Evolutionary conservation across 1,284 basidiomycete genomes (phyloP), one percentile per base, ranked within the genome.

Genomic region (Tylopilus orsonianus): DNA sequence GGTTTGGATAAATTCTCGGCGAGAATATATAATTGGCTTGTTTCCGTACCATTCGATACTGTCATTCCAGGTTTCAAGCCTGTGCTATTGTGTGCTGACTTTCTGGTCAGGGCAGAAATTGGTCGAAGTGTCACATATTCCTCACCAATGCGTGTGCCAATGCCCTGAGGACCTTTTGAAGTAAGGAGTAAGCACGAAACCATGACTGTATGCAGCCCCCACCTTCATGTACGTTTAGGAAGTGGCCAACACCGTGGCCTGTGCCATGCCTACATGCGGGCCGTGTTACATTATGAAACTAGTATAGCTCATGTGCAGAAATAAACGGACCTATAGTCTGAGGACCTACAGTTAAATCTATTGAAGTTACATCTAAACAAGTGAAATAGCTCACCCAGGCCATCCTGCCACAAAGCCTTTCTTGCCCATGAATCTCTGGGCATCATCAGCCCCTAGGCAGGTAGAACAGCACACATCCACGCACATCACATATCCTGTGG

Each of bases 211-310:
- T 37, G 9, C 7, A 33, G 22, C 13, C 38, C 33, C 22, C 54
- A 72, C 74, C 92, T 77, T 96, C 93, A 62, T 97, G 94, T 0
- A 97, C 93, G 58, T 95, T 95, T 42, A 97, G 70, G 71, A 88
- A 97, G 56, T 91, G 87, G 0, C 93, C 94, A 19, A 97, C 88
- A 29, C 94, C 94, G 60, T 97, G 94, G 0, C 92, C 92, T n/a
- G 93, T 96, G 8, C 90, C 89, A 56, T 95, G 92, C 46, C 89
- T 84, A 32, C 24, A 33, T 48, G 30, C 12, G 5, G 35, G 7
- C 20, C 41, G 16, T 26, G 30, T 41, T n/a, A n/a, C n/a, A n/a
- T n/a, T n/a, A 44, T 47, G 42, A 44, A 33, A 44, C 20, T 12
- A 8, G 35, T 19, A 1, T 22, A 16, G n/a, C n/a, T 8, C 24